A percentile compares a stretch with the other conserved stretches of the same genome.
These are phyloP conservation scores for Blastobotrys muscicola DNA, from an alignment of 805 yeast genomes.

Conservation along the genomic window DNA sequence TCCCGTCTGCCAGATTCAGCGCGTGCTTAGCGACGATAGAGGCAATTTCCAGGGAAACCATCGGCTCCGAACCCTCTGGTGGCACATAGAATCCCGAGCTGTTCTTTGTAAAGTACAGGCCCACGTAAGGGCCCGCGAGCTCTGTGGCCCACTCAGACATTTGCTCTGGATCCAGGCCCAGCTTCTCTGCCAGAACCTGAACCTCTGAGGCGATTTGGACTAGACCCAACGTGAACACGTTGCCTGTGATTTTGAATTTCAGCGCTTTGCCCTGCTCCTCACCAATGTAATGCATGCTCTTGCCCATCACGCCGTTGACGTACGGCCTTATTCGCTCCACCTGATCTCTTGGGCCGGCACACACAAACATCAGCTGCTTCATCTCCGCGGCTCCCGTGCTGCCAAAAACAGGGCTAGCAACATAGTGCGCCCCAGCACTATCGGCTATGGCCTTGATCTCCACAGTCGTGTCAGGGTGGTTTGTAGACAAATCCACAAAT, in stretches of 20 bases:
- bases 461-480: constrained; percentile 22
- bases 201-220: constrained; percentile 21
- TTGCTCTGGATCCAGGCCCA: constrained; percentile 17
- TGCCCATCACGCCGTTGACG: constrained; percentile 21
- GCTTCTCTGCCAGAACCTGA: constrained; percentile 20
- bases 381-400: constrained; percentile 21
- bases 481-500: constrained; percentile 21
- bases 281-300: constrained; percentile 18
- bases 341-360: constrained; percentile 17
- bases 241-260: constrained; percentile 21
- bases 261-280: constrained; percentile 20
- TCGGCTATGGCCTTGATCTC: constrained; percentile 1
- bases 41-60: constrained; percentile 18
- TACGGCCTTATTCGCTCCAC: constrained; percentile 17
- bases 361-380: constrained; percentile 20
- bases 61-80: constrained; percentile 15
- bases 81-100: constrained; percentile 13
- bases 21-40: constrained; percentile 23
- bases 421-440: constrained; percentile 17
- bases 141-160: constrained; percentile 11
- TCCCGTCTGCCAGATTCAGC: constrained; percentile 16
- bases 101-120: constrained; percentile 12
- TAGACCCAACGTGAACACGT: constrained; percentile 20
- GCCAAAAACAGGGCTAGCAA: constrained; percentile 25
- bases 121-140: constrained; percentile 12